These are phyloP conservation scores for Sideroxylon spinosum DNA, from an alignment of 179 eudicot species.

Conservation along the genomic window DNA sequence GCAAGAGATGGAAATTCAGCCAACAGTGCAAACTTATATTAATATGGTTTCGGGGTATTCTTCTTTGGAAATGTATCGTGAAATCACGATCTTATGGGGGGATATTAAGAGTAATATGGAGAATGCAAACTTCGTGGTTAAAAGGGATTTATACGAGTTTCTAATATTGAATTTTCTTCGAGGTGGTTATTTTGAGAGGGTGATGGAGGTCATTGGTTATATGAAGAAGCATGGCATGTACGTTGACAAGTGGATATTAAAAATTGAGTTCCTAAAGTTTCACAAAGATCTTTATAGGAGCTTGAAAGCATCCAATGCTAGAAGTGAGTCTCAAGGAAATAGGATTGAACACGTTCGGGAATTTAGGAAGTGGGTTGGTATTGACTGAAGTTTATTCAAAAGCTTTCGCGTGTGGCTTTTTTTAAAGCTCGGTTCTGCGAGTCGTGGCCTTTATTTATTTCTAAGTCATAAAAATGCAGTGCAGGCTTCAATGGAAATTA, in stretches of 20 bases:
- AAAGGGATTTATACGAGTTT: slow-evolving; percentile 67
- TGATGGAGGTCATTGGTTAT: slow-evolving; percentile 56
- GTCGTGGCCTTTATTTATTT: too few species aligned
- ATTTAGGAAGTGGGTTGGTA: slow-evolving; percentile 62
- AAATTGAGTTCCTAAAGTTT: slow-evolving; percentile 52
- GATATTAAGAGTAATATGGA: slow-evolving; percentile 63
- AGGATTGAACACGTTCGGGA: slow-evolving; percentile 75
- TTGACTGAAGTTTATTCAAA: slow-evolving; percentile 20
- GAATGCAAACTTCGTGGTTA: slow-evolving; percentile 30
- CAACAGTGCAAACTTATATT: slow-evolving; percentile 53
- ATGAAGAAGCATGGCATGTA: slow-evolving; percentile 60
- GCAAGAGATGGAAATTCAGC: slow-evolving; percentile 51
- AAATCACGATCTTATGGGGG: slow-evolving; percentile 80
- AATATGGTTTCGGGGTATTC: slow-evolving; percentile 53
- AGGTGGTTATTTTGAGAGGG: slow-evolving; percentile 95
- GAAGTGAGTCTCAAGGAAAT: slow-evolving; percentile 64
- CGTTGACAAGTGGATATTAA: slow-evolving; percentile 66
- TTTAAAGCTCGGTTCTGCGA: background rate
- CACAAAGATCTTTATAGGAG: slow-evolving; percentile 74
- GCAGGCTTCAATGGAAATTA: too few species aligned
- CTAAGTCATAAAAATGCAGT: too few species aligned
- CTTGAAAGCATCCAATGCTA: slow-evolving; percentile 49
- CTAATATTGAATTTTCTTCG: slow-evolving; percentile 62
- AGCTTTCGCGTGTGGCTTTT: background rate
- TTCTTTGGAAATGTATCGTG: slow-evolving; percentile 64